Evolutionary conservation across 2,329 filamentous ascomycete genomes (phyloP).

Genomic region (Harringtonia lauricola): DNA sequence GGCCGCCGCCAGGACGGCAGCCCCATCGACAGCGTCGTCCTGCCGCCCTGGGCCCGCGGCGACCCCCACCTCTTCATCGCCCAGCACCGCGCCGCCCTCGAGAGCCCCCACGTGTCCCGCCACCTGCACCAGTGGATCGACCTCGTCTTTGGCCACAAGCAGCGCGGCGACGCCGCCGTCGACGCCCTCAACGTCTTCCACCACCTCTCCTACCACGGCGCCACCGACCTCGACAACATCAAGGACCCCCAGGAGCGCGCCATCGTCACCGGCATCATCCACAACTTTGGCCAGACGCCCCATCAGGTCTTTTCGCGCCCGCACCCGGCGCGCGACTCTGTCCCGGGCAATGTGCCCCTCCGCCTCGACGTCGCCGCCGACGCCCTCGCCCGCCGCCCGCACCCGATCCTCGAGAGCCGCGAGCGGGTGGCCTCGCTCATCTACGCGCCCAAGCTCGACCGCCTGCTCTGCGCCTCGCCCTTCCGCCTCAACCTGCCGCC

Average conservation of each 20-base stretch:
- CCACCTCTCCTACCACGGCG: constrained; percentile 87
- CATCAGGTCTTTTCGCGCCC: constrained; percentile 82
- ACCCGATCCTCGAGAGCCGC: constrained; percentile 63
- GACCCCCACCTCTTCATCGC: constrained; percentile 92
- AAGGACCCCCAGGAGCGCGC: constrained; percentile 76
- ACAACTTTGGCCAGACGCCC: constrained; percentile 97
- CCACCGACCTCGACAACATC: constrained; percentile 85
- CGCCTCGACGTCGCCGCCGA: constrained; percentile 71
- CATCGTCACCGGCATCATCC: constrained; percentile 89
- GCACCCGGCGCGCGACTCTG: constrained; percentile 66
- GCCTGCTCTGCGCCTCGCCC: constrained; percentile 70
- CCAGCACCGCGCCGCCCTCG: constrained; percentile 89
- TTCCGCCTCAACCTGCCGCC: constrained; percentile 83
- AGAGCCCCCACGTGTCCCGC: constrained; percentile 84
- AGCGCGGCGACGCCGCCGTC: constrained; percentile 82
- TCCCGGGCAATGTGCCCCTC: constrained; percentile 47
- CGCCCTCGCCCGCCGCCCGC: constrained; percentile 64
- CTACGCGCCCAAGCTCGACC: constrained; percentile 70
- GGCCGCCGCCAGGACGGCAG: constrained; percentile 71
- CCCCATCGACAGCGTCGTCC: constrained; percentile 70
- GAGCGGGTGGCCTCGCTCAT: constrained; percentile 72
- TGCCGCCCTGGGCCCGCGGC: constrained; percentile 96
- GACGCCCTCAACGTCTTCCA: constrained; percentile 95
- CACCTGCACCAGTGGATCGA: constrained; percentile 94
- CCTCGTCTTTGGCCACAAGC: constrained; percentile 86